phyloP scores from a whole-genome alignment of 345 rosid species.

The Stellera chamaejasme region DNA sequence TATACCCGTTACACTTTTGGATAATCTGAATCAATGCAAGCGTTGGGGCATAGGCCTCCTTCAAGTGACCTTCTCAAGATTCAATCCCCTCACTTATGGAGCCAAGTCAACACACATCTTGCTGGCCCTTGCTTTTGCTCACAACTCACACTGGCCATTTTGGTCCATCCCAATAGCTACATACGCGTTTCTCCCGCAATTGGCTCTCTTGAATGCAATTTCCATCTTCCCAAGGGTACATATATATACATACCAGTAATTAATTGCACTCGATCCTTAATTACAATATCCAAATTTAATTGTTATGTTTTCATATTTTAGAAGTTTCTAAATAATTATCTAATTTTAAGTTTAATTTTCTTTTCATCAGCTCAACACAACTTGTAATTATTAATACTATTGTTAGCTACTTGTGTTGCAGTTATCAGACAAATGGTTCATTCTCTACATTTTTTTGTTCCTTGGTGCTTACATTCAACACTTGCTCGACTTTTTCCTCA shows the following conservation, averaged over 20 bases:
- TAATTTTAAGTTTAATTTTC: too few species aligned
- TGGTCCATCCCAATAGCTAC: constrained; percentile 35
- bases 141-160: constrained; percentile 38
- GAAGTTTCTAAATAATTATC: too few species aligned
- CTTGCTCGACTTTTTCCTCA: constrained; percentile 26
- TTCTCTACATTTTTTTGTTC: constrained; percentile 49
- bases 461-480: constrained; percentile 54
- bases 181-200: constrained; percentile 57
- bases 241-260: too few species aligned
- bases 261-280: not conserved
- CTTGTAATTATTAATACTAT: too few species aligned
- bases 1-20: constrained; percentile 35
- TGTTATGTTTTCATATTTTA: too few species aligned
- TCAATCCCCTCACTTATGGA: constrained; percentile 39
- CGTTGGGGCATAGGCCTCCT: constrained; percentile 63
- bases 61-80: constrained; percentile 31
- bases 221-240: constrained; percentile 45
- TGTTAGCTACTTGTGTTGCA: constrained; percentile 9
- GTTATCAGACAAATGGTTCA: constrained; percentile 55
- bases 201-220: constrained; percentile 37
- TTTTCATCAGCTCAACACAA: too few species aligned
- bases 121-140: constrained; percentile 26
- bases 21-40: constrained; percentile 36
- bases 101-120: constrained; percentile 25
- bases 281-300: not conserved